Evolutionary conservation across 2,329 filamentous ascomycete species (phyloP).

Genomic region (Lecanosticta acicola): DNA sequence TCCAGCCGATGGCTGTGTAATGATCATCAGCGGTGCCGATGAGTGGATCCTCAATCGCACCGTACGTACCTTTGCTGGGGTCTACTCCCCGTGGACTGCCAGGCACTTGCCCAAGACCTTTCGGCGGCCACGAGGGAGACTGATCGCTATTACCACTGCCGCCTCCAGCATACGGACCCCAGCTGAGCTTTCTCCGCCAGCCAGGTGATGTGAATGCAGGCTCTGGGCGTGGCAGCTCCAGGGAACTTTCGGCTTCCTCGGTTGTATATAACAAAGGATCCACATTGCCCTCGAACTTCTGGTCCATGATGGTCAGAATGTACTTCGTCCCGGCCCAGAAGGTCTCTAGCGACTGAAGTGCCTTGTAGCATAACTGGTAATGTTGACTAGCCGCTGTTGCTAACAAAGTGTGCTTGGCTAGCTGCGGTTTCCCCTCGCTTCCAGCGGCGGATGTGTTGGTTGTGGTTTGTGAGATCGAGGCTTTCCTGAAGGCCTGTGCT

Average conservation of each 20-base stretch:
- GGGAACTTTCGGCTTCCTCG: constrained; percentile 73
- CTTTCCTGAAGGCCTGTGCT: constrained; percentile 9
- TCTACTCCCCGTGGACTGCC: constrained; percentile 46
- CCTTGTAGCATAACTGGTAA: constrained; percentile 81
- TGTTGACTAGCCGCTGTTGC: constrained; percentile 80
- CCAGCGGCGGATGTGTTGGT: constrained; percentile 7
- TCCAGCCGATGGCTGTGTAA: constrained; percentile 66
- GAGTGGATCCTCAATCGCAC: constrained; percentile 8
- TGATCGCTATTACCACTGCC: constrained; percentile 8
- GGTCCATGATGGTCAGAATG: constrained; percentile 77
- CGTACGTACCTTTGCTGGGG: constrained; percentile 44
- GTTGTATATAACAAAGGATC: constrained; percentile 61
- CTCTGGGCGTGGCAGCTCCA: constrained; percentile 46
- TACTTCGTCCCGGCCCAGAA: constrained; percentile 87
- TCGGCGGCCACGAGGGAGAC: constrained; percentile 21
- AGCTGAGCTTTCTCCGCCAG: constrained; percentile 46
- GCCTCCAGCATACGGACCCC: constrained; percentile 37
- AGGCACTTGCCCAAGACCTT: constrained; percentile 24
- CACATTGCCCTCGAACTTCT: constrained; percentile 80
- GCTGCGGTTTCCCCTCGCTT: constrained; percentile 31
- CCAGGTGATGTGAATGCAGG: constrained; percentile 48
- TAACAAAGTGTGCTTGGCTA: constrained; percentile 66
- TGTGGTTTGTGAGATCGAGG: constrained; percentile 12
- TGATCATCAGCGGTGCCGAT: constrained; percentile 2
- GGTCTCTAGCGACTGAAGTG: constrained; percentile 69